These are phyloP conservation scores for Ochromonas danica DNA, from an alignment of 108 stramenopile genomes.

Conservation along the genomic window DNA sequence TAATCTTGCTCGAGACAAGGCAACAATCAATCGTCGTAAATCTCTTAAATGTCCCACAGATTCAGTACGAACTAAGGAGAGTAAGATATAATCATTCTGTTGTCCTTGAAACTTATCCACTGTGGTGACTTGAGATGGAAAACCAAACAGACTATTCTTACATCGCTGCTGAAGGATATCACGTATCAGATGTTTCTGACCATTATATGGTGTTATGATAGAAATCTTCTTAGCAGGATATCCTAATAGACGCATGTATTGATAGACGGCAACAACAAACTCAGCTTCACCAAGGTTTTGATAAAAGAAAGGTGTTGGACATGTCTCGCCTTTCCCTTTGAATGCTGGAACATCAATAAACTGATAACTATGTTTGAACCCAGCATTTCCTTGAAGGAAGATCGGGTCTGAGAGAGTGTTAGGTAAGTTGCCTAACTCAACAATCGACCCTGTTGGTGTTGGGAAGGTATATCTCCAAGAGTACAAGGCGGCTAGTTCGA, in stretches of 20 bases:
- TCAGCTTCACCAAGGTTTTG: constrained; percentile 98
- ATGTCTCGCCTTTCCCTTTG: constrained; percentile 71
- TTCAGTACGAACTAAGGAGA: constrained; percentile 88
- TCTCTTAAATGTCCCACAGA: constrained; percentile 91
- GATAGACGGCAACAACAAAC: constrained; percentile 90
- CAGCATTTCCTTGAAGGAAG: constrained; percentile 77
- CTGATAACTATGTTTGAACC: constrained; percentile 81
- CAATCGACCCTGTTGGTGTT: not conserved
- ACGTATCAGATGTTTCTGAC: constrained; percentile 78
- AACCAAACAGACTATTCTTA: constrained; percentile 29
- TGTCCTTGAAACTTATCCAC: constrained; percentile 98
- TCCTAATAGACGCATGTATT: constrained; percentile 95
- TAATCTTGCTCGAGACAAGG: constrained; percentile 87
- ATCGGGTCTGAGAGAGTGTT: constrained; percentile 57
- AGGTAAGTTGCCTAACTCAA: constrained; percentile 75
- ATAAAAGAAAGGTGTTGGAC: constrained; percentile 84
- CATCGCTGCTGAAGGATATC: constrained; percentile 76
- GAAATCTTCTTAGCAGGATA: constrained; percentile 84
- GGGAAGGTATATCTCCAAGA: constrained; percentile 54
- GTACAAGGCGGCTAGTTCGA: constrained; percentile 82
- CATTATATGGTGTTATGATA: constrained; percentile 97
- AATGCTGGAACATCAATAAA: constrained; percentile 87
- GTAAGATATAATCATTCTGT: constrained; percentile 88
- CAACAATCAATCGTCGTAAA: constrained; percentile 91
- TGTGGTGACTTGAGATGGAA: constrained; percentile 65